Percentiles rank a stretch among this genome's conserved stretches.
phyloP scores from a whole-genome alignment of 176 grass and related monocot species.

The Coix lacrymajobi region DNA sequence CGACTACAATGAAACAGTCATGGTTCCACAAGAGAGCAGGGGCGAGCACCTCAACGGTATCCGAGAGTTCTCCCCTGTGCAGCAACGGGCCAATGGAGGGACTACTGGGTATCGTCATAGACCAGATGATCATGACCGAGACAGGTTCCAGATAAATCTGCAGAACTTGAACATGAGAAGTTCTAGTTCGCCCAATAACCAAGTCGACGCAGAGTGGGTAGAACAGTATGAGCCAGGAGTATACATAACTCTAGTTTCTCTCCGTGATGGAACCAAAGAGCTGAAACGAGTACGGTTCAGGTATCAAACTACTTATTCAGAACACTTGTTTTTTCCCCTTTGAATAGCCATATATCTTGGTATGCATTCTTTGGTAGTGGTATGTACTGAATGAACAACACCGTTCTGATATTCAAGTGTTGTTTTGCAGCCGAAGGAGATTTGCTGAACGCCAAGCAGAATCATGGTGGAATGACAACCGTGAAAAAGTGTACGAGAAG shows the following conservation, averaged over 20 bases:
- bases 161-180: constrained; percentile 32
- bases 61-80: constrained; percentile 35
- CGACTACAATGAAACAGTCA: constrained; percentile 12
- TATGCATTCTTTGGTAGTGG: background rate
- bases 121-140: constrained; percentile 52
- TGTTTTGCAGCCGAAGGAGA: constrained; percentile 64
- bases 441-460: constrained; percentile 89
- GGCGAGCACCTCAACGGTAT: constrained; percentile 1
- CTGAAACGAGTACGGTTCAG: constrained; percentile 97
- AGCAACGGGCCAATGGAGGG: constrained; percentile 27
- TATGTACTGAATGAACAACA: background rate
- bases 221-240: constrained; percentile 95
- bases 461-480: constrained; percentile 90
- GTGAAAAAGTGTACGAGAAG: constrained; percentile 84
- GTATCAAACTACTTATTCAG: constrained; percentile 6
- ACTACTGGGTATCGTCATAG: constrained; percentile 14
- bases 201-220: constrained; percentile 88
- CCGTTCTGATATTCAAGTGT: background rate
- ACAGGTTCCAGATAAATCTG: constrained; percentile 63
- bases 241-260: constrained; percentile 74
- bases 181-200: constrained; percentile 34
- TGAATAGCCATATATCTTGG: background rate
- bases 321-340: background rate
- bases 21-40: constrained; percentile 6
- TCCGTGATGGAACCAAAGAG: constrained; percentile 83